Base-by-base conservation (phyloP, 2,329 filamentous ascomycete genomes). In the Fusarium algeriense region DNA sequence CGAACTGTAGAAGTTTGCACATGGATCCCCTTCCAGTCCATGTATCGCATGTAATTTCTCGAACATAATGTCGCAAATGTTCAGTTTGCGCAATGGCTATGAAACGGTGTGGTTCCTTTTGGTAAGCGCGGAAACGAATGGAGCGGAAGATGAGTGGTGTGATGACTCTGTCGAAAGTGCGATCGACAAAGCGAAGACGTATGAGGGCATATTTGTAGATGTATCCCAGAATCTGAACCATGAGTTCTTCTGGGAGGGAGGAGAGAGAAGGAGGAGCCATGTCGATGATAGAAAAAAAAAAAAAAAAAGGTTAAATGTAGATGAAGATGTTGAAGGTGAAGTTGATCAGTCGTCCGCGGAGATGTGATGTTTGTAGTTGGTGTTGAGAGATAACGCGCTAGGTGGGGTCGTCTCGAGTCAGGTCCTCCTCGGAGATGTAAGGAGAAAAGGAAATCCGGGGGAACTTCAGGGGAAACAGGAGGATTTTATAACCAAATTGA, bases 11-110 rank as follows among this genome's bases (percentile, higher is more conserved):
- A 3, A n/a, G 46, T 34, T 50, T 49, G 1, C 34, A 3, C 17
- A 2, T 10, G 3, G n/a, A 15, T 10, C 6, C 34, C 13, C 23
- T 28, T 40, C 17, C 49, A n/a, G 49, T 40, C 52, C 52, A 55
- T 3, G 52, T 55, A 46, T 72, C 69, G 32, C 53, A 59, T 4
- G 64, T 68, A 6, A 64, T 32, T 14, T 69, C 64, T 7, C 48
- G 58, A 6, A 69, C 53, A 15, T 57, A 45, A 3, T 2, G 12
- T 15, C 57, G 14, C 9, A 69, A 37, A 30, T 26, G 45, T 20
- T 49, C 17, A 2, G 57, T 28, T 5, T 28, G 13, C 6, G 57
- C 57, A 17, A 54, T 62, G n/a, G 34, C 15, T 1, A 44, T 19
- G 8, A 67, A 49, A 7, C 46, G 32, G 3, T 30, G 23, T 6